Conservation (phyloP, 768 basidiomycete species). For the Russula virescens region DNA sequence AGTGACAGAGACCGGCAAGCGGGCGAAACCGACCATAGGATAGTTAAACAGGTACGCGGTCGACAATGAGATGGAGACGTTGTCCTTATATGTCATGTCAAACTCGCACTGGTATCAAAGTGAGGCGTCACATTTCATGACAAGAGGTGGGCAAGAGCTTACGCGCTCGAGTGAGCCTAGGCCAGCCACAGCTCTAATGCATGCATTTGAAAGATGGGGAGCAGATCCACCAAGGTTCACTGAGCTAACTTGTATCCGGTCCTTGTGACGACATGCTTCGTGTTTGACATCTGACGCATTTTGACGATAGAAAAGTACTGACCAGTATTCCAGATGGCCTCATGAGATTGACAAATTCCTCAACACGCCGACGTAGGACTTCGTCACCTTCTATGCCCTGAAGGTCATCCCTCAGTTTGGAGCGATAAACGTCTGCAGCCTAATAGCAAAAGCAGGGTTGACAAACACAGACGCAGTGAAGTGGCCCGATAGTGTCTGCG, state of each 20-base stretch:
- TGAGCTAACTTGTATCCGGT: conserved; percentile 79
- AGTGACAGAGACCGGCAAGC: conserved; percentile 74
- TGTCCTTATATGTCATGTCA: conserved; percentile 80
- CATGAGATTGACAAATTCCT: conserved; percentile 74
- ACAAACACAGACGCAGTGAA: background rate
- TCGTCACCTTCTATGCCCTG: conserved; percentile 76
- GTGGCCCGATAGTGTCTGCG: conserved; percentile 22
- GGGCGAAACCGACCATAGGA: conserved; percentile 75
- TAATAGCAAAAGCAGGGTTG: background rate
- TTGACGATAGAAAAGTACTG: conserved; percentile 27
- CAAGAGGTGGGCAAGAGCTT: background rate
- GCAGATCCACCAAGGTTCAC: conserved; percentile 78
- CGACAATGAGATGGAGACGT: conserved; percentile 74
- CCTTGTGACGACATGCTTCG: conserved; percentile 41
- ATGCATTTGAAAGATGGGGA: conserved; percentile 70
- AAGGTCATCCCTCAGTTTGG: conserved; percentile 67
- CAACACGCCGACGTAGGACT: conserved; percentile 69
- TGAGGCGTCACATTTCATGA: conserved; percentile 17
- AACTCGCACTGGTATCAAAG: conserved; percentile 66
- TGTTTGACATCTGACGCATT: background rate
- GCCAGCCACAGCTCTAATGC: conserved; percentile 37
- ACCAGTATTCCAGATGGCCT: conserved; percentile 68
- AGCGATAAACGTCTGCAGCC: conserved; percentile 69
- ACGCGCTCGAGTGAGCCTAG: conserved; percentile 24
- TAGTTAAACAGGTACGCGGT: conserved; percentile 83